Evolutionary conservation across 495 filamentous ascomycete species (phyloP).

Genomic region (Sphaerosporella brunnea): DNA sequence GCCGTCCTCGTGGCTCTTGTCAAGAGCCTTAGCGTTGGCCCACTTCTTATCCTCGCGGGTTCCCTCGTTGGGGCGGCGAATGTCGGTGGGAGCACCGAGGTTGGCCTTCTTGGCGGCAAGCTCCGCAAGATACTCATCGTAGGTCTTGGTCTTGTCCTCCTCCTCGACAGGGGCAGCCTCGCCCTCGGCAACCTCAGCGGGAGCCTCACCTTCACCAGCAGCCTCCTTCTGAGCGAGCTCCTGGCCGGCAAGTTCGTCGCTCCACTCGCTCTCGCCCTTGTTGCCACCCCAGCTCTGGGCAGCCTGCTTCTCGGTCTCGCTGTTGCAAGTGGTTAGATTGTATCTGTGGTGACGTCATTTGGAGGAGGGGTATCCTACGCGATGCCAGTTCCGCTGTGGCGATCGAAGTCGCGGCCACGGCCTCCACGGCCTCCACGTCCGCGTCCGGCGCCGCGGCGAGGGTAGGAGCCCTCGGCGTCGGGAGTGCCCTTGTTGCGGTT

Average conservation of each 20-base stretch:
- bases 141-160: constrained; percentile 76
- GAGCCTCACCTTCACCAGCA: constrained; percentile 36
- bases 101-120: constrained; percentile 58
- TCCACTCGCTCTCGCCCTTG: constrained; percentile 60
- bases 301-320: constrained; percentile 85
- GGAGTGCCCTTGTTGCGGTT: constrained; percentile 71
- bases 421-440: constrained; percentile 35
- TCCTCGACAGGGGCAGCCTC: constrained; percentile 33
- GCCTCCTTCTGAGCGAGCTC: constrained; percentile 69
- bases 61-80: constrained; percentile 83
- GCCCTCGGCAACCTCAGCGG: constrained; percentile 31
- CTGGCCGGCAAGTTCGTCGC: constrained; percentile 75
- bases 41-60: constrained; percentile 74
- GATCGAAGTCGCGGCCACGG: constrained; percentile 53
- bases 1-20: constrained; percentile 48
- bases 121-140: constrained; percentile 73
- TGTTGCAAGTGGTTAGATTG: constrained; percentile 18
- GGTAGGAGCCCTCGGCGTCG: constrained; percentile 37
- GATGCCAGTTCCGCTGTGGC: constrained; percentile 57
- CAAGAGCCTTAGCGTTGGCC: constrained; percentile 62
- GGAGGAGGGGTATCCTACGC: constrained; percentile 36
- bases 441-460: constrained; percentile 32
- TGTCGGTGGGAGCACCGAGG: constrained; percentile 42
- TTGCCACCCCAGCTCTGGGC: constrained; percentile 75
- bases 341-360: constrained; percentile 9